Percentiles rank a stretch among this genome's conserved stretches.
These are phyloP conservation scores for Dimargaris verticillata DNA, from an alignment of 192 early-diverging fungal genomes.

Conservation along the genomic window DNA sequence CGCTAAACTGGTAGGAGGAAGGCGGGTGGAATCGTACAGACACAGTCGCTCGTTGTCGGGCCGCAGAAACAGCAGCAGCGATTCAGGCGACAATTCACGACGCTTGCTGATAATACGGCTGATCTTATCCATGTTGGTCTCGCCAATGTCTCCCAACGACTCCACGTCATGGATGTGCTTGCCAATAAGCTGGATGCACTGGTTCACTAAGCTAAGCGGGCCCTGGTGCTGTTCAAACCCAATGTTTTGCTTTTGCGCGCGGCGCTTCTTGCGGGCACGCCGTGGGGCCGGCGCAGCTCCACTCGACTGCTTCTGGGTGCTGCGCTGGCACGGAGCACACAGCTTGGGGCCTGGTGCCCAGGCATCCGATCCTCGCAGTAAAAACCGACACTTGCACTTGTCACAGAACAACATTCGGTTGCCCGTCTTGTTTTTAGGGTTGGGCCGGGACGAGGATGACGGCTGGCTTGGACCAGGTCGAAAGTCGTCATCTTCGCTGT, in stretches of 20 bases:
- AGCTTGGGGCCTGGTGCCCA: no score
- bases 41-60: slow-evolving; percentile 33
- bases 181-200: slow-evolving; percentile 54
- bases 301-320: slow-evolving; percentile 12
- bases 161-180: slow-evolving; percentile 66
- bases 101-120: slow-evolving; percentile 63
- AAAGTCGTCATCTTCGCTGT: slow-evolving; percentile 11
- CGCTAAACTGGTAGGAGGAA: slow-evolving; percentile 33
- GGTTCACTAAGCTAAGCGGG: slow-evolving; percentile 40
- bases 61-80: slow-evolving; percentile 53
- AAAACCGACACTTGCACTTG: slow-evolving; percentile 21
- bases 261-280: neutral
- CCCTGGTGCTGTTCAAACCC: slow-evolving; percentile 33
- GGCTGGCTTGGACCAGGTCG: neutral
- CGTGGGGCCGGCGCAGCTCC: neutral
- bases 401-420: slow-evolving; percentile 24
- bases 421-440: slow-evolving; percentile 20
- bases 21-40: slow-evolving; percentile 67
- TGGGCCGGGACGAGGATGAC: slow-evolving; percentile 9
- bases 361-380: slow-evolving; percentile 15
- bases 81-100: slow-evolving; percentile 44
- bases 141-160: slow-evolving; percentile 66
- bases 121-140: slow-evolving; percentile 46
- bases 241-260: slow-evolving; percentile 17
- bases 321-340: slow-evolving; percentile 6